A percentile compares a stretch with the other conserved stretches of the same genome.
These are phyloP conservation scores for Aristolochia fimbriata DNA, from an alignment of 164 flowering plant species.

Conservation along the genomic window DNA sequence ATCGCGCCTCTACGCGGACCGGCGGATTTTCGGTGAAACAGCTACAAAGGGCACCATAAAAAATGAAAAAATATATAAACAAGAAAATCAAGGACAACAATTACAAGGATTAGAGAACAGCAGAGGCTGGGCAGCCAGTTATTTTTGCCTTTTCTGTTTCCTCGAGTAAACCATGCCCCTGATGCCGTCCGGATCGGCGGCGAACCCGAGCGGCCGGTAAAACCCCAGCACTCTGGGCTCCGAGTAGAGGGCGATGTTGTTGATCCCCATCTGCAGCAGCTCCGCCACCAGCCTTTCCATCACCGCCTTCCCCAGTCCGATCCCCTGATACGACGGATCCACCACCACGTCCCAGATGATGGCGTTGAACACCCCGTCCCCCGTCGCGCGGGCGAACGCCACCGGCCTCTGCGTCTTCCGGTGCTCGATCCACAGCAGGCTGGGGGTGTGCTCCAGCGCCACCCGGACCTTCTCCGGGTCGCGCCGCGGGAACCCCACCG, in stretches of 20 bases:
- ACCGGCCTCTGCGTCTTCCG: conserved; percentile 51
- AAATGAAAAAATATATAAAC: too few relatives aligned
- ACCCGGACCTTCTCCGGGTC: conserved; percentile 59
- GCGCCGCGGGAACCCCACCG: conserved; percentile 85
- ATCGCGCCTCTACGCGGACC: too few relatives aligned
- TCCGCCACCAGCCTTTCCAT: conserved; percentile 72
- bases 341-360: conserved; percentile 98
- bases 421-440: conserved; percentile 74
- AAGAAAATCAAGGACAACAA: too few relatives aligned
- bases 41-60: too few relatives aligned
- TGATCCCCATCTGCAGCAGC: conserved; percentile 49
- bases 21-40: too few relatives aligned
- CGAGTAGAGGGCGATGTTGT: conserved; percentile 74
- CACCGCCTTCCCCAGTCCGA: conserved; percentile 88
- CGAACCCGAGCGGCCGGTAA: conserved; percentile 83
- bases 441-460: conserved; percentile 68
- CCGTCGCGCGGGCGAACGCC: conserved; percentile 94
- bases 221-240: conserved; percentile 93
- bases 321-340: conserved; percentile 88
- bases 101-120: too few relatives aligned
- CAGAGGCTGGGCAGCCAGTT: too few relatives aligned
- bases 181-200: conserved; percentile 92
- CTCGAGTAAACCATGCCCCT: conserved; percentile 83
- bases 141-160: conserved; percentile 25
- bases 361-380: conserved; percentile 94